phyloP scores from a whole-genome alignment of 1,284 basidiomycete species.

The Coniophora puteana region DNA sequence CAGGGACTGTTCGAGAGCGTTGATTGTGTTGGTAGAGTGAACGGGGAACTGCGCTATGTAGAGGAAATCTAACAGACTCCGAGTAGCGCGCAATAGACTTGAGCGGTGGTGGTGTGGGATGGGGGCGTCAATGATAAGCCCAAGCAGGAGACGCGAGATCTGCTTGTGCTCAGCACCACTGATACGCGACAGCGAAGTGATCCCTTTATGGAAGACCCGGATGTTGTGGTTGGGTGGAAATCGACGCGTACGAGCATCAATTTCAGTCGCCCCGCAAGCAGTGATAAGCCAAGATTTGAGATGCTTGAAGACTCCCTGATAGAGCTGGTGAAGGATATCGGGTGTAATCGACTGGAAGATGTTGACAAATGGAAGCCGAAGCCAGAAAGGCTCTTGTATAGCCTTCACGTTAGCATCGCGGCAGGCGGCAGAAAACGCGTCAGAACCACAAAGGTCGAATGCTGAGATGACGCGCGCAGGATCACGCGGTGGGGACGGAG shows the following conservation, averaged over 20 bases:
- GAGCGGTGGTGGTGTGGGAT: no score
- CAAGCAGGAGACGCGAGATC: conserved; percentile 18
- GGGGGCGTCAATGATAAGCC: no score
- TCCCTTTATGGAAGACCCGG: conserved; percentile 25
- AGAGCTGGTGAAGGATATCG: conserved; percentile 40
- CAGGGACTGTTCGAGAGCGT: neutral
- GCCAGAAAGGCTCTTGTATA: conserved; percentile 35
- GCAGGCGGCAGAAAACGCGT: conserved; percentile 9
- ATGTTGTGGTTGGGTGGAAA: conserved; percentile 24
- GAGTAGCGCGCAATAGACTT: no score
- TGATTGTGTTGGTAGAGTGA: neutral
- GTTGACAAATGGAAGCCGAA: conserved; percentile 29
- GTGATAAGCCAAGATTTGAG: conserved; percentile 22
- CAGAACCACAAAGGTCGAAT: conserved; percentile 7
- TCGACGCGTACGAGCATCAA: conserved; percentile 14
- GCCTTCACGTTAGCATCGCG: conserved; percentile 15
- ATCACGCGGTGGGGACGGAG: neutral
- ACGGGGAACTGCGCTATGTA: neutral
- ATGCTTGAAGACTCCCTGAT: conserved; percentile 30
- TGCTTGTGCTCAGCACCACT: conserved; percentile 16
- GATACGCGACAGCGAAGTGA: conserved; percentile 15
- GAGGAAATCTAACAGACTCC: neutral
- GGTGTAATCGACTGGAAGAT: conserved; percentile 34
- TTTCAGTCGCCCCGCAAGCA: conserved; percentile 8
- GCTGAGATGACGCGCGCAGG: neutral